Conservation (phyloP, 1,139 yeast genomes). For the Taphrina betulina region DNA sequence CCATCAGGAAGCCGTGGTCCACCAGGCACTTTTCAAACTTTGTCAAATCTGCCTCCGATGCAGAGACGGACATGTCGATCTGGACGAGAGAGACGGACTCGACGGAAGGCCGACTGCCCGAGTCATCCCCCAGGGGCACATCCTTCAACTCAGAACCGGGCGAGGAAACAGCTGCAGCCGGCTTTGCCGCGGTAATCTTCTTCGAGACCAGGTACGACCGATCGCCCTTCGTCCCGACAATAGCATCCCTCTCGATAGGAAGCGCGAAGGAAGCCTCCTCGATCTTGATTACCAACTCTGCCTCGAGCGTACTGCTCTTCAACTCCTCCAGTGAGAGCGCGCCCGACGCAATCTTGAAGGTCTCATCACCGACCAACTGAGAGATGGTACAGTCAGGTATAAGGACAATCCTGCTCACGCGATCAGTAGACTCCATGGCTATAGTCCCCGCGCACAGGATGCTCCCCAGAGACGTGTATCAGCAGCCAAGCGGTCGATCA, state of each 20-base stretch:
- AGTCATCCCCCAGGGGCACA: not conserved
- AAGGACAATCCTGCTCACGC: no score
- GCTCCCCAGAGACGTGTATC: no score
- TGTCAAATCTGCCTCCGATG: conserved; percentile 22
- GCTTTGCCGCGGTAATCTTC: not conserved
- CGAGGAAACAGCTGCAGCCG: not conserved
- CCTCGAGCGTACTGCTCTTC: conserved; percentile 1
- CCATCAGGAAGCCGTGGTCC: conserved; percentile 16
- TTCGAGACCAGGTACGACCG: conserved; percentile 20
- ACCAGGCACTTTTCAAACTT: conserved; percentile 15
- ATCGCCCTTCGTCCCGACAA: conserved; percentile 29
- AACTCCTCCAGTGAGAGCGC: conserved; percentile 9
- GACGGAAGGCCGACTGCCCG: not conserved
- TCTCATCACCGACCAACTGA: conserved; percentile 23
- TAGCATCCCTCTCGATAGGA: conserved; percentile 22
- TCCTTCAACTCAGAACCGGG: conserved; percentile 4
- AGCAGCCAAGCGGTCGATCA: no score
- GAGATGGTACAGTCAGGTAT: conserved; percentile 4
- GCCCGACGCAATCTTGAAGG: conserved; percentile 17
- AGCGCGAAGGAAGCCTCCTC: conserved; percentile 12
- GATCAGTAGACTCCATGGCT: no score
- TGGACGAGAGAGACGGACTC: conserved; percentile 5
- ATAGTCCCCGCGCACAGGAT: no score
- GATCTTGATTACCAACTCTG: not conserved
- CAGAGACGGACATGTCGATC: conserved; percentile 13